Conservation (phyloP, 2,329 filamentous ascomycete genomes). For the Colletotrichum phormii region DNA sequence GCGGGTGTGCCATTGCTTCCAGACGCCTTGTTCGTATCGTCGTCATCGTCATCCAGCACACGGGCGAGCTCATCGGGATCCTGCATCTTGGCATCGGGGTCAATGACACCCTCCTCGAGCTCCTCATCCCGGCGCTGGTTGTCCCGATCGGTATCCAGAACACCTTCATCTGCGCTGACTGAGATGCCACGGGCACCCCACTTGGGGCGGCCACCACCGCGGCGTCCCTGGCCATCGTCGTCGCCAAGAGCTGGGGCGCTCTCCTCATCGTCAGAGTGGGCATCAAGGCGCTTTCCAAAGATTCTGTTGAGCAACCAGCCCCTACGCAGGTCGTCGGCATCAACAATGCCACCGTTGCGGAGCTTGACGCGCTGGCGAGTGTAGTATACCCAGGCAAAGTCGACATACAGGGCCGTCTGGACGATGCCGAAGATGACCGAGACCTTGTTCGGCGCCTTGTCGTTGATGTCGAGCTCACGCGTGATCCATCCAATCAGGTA, state of each 20-base stretch:
- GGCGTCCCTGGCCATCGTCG: slow-evolving; percentile 40
- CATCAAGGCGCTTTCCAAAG: slow-evolving; percentile 71
- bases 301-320: slow-evolving; percentile 87
- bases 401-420: slow-evolving; percentile 89
- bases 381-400: slow-evolving; percentile 98
- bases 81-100: slow-evolving; percentile 74
- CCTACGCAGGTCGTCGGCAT: slow-evolving; percentile 86
- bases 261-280: slow-evolving; percentile 70
- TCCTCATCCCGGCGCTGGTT: slow-evolving; percentile 54
- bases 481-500: slow-evolving; percentile 94
- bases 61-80: slow-evolving; percentile 74
- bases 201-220: slow-evolving; percentile 57
- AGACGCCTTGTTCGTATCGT: slow-evolving; percentile 49
- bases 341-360: slow-evolving; percentile 86
- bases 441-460: slow-evolving; percentile 73
- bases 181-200: slow-evolving; percentile 76
- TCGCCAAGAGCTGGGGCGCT: slow-evolving; percentile 61
- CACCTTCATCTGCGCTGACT: slow-evolving; percentile 73
- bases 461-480: slow-evolving; percentile 70
- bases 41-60: slow-evolving; percentile 68
- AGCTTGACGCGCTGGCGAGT: slow-evolving; percentile 94
- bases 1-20: slow-evolving; percentile 44
- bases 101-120: slow-evolving; percentile 56
- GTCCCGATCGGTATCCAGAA: slow-evolving; percentile 62
- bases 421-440: slow-evolving; percentile 88